phyloP scores from a whole-genome alignment of 345 rosid genomes.

The Sonneratia caseolaris region DNA sequence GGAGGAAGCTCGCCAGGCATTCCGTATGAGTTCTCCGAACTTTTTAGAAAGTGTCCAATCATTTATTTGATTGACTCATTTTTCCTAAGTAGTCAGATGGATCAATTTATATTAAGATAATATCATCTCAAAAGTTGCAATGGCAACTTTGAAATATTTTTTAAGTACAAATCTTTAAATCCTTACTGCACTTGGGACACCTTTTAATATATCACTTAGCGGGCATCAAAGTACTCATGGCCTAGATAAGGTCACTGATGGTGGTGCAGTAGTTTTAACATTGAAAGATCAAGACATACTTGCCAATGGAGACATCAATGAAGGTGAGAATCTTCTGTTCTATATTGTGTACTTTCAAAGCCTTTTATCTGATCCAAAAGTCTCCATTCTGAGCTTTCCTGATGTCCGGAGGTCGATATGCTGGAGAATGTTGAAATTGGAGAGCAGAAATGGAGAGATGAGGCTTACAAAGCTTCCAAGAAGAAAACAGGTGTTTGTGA shows the following conservation, averaged over 20 bases:
- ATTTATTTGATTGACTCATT: neutral
- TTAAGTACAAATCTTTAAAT: neutral
- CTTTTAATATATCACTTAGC: constrained; percentile 56
- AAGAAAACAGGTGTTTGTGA: constrained; percentile 68
- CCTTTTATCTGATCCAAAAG: constrained; percentile 4
- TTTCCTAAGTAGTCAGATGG: neutral
- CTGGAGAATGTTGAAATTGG: constrained; percentile 98
- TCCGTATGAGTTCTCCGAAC: constrained; percentile 28
- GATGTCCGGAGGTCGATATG: constrained; percentile 76
- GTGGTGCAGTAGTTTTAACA: constrained; percentile 93
- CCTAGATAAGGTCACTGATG: constrained; percentile 82
- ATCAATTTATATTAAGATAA: neutral
- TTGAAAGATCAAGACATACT: constrained; percentile 88
- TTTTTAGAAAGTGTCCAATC: neutral
- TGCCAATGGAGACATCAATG: constrained; percentile 69
- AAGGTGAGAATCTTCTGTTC: constrained; percentile 42
- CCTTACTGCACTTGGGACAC: neutral
- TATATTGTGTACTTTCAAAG: neutral
- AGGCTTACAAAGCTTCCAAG: constrained; percentile 87
- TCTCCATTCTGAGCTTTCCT: constrained; percentile 15
- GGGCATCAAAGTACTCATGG: constrained; percentile 91
- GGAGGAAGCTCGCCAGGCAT: constrained; percentile 28
- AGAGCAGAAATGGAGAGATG: constrained; percentile 83
- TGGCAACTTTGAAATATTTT: neutral
- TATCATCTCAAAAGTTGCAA: neutral